Percentiles rank a stretch among this genome's conserved stretches.
These are phyloP conservation scores for Batrachochytrium dendrobatidis DNA, from an alignment of 371 early-diverging fungal species.

Conservation along the genomic window DNA sequence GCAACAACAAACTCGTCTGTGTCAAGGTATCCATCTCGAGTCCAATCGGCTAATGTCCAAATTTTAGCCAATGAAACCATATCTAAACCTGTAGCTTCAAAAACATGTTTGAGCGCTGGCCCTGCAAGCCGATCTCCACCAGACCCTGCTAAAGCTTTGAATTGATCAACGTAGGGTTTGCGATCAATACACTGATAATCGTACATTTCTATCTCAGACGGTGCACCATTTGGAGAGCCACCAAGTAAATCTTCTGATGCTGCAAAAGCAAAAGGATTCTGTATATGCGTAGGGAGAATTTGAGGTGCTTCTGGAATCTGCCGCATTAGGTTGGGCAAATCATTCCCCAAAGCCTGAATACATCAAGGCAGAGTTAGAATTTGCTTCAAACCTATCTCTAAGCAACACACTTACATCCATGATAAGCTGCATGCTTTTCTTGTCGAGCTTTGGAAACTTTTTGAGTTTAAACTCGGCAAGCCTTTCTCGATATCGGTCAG, in stretches of 20 bases:
- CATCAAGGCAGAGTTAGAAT: constrained; percentile 2
- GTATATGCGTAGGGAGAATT: constrained; percentile 34
- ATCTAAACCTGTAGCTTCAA: constrained; percentile 55
- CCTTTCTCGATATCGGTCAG: constrained; percentile 30
- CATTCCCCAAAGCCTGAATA: constrained; percentile 46
- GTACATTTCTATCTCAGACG: constrained; percentile 11
- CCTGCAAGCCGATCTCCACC: constrained; percentile 55
- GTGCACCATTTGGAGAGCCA: constrained; percentile 8
- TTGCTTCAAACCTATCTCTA: constrained; percentile 19
- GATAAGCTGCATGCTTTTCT: constrained; percentile 37
- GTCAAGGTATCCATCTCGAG: constrained; percentile 70
- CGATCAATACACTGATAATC: constrained; percentile 14
- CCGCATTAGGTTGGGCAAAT: constrained; percentile 60
- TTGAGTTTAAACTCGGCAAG: constrained; percentile 65
- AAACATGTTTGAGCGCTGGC: constrained; percentile 45
- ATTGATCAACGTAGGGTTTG: constrained; percentile 9
- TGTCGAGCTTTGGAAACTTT: constrained; percentile 64
- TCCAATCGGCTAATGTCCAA: constrained; percentile 70
- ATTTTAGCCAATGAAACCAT: constrained; percentile 53
- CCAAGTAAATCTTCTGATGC: background rate
- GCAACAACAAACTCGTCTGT: constrained; percentile 85
- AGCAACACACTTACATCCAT: background rate
- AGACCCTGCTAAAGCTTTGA: constrained; percentile 18
- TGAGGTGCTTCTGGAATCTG: constrained; percentile 52
- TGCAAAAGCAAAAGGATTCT: constrained; percentile 50